phyloP scores from a whole-genome alignment of 1,284 basidiomycete genomes.

The Thelephora terrestris region DNA sequence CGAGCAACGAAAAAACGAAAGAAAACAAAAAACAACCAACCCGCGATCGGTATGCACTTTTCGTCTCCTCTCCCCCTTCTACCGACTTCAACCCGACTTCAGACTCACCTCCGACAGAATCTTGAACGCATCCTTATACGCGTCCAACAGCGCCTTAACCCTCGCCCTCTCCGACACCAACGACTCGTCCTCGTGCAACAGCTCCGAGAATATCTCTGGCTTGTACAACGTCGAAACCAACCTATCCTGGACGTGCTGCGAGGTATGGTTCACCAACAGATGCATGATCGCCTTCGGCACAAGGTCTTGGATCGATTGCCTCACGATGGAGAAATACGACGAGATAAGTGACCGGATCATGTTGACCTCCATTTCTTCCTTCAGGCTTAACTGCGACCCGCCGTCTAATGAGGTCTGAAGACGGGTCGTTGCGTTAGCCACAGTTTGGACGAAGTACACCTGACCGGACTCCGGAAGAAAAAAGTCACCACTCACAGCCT shows the following conservation, averaged over 20 bases:
- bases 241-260: slow-evolving; percentile 92
- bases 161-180: slow-evolving; percentile 88
- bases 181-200: slow-evolving; percentile 94
- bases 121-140: slow-evolving; percentile 96
- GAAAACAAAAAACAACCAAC: slow-evolving; percentile 1
- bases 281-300: slow-evolving; percentile 97
- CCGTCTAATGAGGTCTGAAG: slow-evolving; percentile 36
- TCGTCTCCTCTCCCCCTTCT: slow-evolving; percentile 11
- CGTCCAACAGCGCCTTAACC: slow-evolving; percentile 91
- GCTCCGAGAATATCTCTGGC: slow-evolving; percentile 82
- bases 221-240: slow-evolving; percentile 91
- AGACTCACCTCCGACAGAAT: slow-evolving; percentile 70
- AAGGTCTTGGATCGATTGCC: slow-evolving; percentile 94
- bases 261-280: slow-evolving; percentile 92
- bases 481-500: slow-evolving; percentile 60
- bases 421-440: slow-evolving; percentile 27
- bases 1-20: slow-evolving; percentile 4
- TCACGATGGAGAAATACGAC: slow-evolving; percentile 93
- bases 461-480: neutral
- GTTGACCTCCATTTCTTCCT: slow-evolving; percentile 94
- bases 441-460: neutral
- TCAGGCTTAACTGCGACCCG: slow-evolving; percentile 47
- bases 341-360: slow-evolving; percentile 92
- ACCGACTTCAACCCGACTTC: slow-evolving; percentile 29
- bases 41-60: slow-evolving; percentile 22